Percentiles rank a stretch among this genome's conserved stretches.
Conservation (phyloP, 2,329 filamentous ascomycete genomes). For the Fusarium verrucosum region DNA sequence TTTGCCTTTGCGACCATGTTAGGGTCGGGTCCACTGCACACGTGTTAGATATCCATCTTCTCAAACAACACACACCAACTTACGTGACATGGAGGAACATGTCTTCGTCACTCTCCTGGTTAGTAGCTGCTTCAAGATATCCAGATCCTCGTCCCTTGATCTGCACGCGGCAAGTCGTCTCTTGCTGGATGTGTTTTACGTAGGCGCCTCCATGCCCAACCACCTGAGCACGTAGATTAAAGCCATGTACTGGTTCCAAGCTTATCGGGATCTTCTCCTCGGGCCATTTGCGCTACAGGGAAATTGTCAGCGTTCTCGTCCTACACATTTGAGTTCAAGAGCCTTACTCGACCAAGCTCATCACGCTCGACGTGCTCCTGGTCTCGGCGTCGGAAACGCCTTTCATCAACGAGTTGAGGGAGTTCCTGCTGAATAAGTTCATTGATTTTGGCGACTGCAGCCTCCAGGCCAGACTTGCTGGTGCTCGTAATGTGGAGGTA, state of each 20-base stretch:
- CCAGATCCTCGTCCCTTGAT: slow-evolving; percentile 97
- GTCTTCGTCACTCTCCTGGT: slow-evolving; percentile 88
- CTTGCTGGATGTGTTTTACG: slow-evolving; percentile 97
- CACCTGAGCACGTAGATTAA: slow-evolving; percentile 95
- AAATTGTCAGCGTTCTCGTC: slow-evolving; percentile 22
- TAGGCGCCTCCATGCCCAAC: slow-evolving; percentile 94
- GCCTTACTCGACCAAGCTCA: slow-evolving; percentile 83
- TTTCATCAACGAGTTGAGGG: slow-evolving; percentile 93
- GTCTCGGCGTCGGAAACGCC: slow-evolving; percentile 86
- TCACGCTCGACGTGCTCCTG: slow-evolving; percentile 86
- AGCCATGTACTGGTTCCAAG: slow-evolving; percentile 90
- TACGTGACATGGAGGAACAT: slow-evolving; percentile 98
- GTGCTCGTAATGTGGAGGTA: slow-evolving; percentile 97
- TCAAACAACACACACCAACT: slow-evolving; percentile 45
- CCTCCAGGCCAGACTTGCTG: slow-evolving; percentile 88
- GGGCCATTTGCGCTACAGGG: slow-evolving; percentile 92
- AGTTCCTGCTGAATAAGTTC: slow-evolving; percentile 97
- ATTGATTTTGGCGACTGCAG: slow-evolving; percentile 86
- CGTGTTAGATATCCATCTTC: slow-evolving; percentile 45
- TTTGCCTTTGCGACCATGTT: slow-evolving; percentile 88
- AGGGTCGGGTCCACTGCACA: slow-evolving; percentile 80
- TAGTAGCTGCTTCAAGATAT: slow-evolving; percentile 89
- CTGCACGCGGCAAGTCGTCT: slow-evolving; percentile 94
- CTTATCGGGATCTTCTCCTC: slow-evolving; percentile 93
- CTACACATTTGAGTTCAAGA: not conserved